Conservation (phyloP, 2,329 filamentous ascomycete genomes). For the Catunica adiposa region DNA sequence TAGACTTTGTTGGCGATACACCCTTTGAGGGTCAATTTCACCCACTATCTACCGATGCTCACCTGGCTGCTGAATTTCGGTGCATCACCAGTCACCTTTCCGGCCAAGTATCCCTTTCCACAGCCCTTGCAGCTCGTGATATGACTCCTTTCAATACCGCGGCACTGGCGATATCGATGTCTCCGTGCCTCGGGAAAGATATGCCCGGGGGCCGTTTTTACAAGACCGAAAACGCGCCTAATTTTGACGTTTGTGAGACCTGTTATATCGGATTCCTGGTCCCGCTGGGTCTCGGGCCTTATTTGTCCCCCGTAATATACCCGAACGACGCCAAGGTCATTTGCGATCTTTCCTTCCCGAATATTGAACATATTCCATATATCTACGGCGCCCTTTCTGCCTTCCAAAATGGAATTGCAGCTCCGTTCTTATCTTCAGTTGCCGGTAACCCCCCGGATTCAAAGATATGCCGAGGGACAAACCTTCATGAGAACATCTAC, state of each 20-base stretch:
- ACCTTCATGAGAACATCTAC: conserved; percentile 17
- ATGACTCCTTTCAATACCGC: conserved; percentile 19
- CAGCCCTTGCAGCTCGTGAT: conserved; percentile 18
- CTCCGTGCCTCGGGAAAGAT: conserved; percentile 19
- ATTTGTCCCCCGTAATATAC: conserved; percentile 19
- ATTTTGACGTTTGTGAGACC: conserved; percentile 21
- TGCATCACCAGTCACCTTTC: neutral
- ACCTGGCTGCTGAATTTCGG: conserved; percentile 15
- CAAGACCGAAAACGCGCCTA: conserved; percentile 13
- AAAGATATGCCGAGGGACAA: conserved; percentile 20
- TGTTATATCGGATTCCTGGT: conserved; percentile 21
- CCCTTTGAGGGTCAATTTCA: conserved; percentile 15
- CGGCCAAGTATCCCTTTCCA: conserved; percentile 18
- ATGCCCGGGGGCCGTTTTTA: conserved; percentile 23
- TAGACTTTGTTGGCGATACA: conserved; percentile 22
- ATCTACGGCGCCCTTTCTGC: conserved; percentile 21
- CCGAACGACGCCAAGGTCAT: conserved; percentile 16
- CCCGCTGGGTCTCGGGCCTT: conserved; percentile 17
- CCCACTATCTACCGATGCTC: too few relatives aligned
- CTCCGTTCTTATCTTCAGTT: conserved; percentile 19
- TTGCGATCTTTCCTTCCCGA: conserved; percentile 20
- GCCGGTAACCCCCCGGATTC: neutral
- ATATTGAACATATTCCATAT: conserved; percentile 17
- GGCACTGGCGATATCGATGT: conserved; percentile 16
- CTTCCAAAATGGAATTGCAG: conserved; percentile 17